Percentiles rank a stretch among this genome's conserved stretches.
Conservation (phyloP, 192 early-diverging fungal genomes). For the Gonapodya sp. region DNA sequence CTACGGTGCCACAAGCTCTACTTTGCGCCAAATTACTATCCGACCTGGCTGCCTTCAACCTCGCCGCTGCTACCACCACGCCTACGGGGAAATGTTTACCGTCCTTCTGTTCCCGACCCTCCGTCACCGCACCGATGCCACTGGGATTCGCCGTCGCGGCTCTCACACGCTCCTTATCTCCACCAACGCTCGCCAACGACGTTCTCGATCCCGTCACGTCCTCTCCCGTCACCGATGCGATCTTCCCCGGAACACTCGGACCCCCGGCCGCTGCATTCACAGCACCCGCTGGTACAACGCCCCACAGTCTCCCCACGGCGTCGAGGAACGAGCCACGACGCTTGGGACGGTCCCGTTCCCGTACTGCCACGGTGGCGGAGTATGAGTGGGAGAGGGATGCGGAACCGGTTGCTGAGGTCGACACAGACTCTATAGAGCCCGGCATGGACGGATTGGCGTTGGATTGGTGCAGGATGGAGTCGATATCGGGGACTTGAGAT, state of each 20-base stretch:
- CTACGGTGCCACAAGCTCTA: neutral
- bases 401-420: neutral
- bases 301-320: neutral
- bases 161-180: neutral
- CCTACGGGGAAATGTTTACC: neutral
- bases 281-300: neutral
- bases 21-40: neutral
- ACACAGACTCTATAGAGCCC: no score
- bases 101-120: neutral
- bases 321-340: neutral
- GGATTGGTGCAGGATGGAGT: neutral
- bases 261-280: neutral
- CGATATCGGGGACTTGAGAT: neutral
- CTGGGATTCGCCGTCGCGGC: neutral
- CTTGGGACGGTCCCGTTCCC: neutral
- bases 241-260: neutral
- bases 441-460: no score
- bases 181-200: neutral
- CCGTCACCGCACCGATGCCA: neutral
- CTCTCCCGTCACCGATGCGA: neutral
- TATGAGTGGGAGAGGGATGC: neutral
- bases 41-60: neutral
- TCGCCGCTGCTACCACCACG: neutral
- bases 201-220: neutral
- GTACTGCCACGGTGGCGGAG: no score